Evolutionary conservation across 1,139 yeast genomes (phyloP).

Genomic region (Geotrichum candidum): DNA sequence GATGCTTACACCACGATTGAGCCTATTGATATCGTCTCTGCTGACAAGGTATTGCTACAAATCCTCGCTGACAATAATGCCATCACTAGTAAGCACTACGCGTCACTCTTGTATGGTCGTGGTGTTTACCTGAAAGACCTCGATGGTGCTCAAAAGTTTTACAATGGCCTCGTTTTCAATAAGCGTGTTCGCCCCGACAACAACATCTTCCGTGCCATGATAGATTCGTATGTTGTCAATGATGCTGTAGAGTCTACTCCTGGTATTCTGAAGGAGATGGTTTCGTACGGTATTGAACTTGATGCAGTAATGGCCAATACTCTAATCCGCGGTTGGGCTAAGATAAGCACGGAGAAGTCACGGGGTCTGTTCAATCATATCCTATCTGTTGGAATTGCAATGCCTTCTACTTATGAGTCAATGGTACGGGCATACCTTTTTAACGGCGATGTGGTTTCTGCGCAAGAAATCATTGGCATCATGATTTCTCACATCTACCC

Average conservation of each 20-base stretch:
- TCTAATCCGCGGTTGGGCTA: conserved; percentile 38
- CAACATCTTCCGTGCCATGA: conserved; percentile 37
- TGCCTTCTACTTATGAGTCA: conserved; percentile 37
- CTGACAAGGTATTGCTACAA: conserved; percentile 34
- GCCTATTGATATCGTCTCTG: conserved; percentile 34
- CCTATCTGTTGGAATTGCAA: conserved; percentile 28
- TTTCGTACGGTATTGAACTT: conserved; percentile 31
- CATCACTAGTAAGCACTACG: conserved; percentile 36
- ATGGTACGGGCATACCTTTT: conserved; percentile 34
- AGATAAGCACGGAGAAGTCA: conserved; percentile 30
- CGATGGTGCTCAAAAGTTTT: conserved; percentile 35
- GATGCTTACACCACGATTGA: conserved; percentile 36
- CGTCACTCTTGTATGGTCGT: conserved; percentile 38
- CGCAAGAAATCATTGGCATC: conserved; percentile 26
- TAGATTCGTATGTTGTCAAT: conserved; percentile 38
- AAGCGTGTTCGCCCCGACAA: conserved; percentile 36
- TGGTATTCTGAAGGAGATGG: conserved; percentile 36
- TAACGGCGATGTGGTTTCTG: conserved; percentile 27
- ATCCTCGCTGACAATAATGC: conserved; percentile 30
- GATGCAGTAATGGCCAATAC: conserved; percentile 37
- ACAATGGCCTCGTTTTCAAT: conserved; percentile 28
- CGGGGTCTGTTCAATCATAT: conserved; percentile 33
- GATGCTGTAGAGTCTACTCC: conserved; percentile 30
- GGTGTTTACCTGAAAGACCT: conserved; percentile 36
- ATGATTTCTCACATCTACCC: conserved; percentile 32